These are phyloP conservation scores for Microascus cirrosus DNA, from an alignment of 2,329 filamentous ascomycete genomes.

Conservation along the genomic window DNA sequence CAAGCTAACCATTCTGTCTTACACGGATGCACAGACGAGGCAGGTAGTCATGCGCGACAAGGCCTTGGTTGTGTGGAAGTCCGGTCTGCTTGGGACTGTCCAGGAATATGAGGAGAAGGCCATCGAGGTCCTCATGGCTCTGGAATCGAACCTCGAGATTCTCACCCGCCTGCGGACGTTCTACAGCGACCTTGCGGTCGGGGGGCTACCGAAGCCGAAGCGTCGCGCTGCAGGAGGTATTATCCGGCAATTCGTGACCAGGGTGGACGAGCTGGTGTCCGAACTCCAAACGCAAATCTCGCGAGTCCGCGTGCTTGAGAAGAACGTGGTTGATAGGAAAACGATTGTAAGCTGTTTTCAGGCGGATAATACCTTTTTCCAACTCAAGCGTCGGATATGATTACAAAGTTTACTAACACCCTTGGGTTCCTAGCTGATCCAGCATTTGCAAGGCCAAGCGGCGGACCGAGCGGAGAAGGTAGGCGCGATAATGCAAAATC, in stretches of 20 bases:
- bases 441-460: slow-evolving; percentile 20
- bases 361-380: too few relatives aligned
- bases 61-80: neutral
- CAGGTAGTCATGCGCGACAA: neutral
- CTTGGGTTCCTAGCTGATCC: slow-evolving; percentile 15
- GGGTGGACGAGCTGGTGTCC: neutral
- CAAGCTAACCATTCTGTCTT: neutral
- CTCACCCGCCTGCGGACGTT: slow-evolving; percentile 17
- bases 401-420: neutral
- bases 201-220: slow-evolving; percentile 9
- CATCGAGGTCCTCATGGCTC: slow-evolving; percentile 20
- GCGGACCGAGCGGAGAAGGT: slow-evolving; percentile 16
- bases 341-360: neutral
- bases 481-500: slow-evolving; percentile 12
- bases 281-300: neutral
- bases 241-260: neutral
- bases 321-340: neutral
- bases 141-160: slow-evolving; percentile 25
- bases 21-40: neutral
- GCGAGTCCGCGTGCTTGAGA: neutral
- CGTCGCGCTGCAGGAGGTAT: neutral
- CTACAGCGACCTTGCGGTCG: slow-evolving; percentile 21
- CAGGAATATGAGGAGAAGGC: slow-evolving; percentile 25
- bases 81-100: slow-evolving; percentile 18
- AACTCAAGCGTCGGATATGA: neutral